Evolutionary conservation across 192 early-diverging fungal species (phyloP).

Genomic region (Podila verticillata): DNA sequence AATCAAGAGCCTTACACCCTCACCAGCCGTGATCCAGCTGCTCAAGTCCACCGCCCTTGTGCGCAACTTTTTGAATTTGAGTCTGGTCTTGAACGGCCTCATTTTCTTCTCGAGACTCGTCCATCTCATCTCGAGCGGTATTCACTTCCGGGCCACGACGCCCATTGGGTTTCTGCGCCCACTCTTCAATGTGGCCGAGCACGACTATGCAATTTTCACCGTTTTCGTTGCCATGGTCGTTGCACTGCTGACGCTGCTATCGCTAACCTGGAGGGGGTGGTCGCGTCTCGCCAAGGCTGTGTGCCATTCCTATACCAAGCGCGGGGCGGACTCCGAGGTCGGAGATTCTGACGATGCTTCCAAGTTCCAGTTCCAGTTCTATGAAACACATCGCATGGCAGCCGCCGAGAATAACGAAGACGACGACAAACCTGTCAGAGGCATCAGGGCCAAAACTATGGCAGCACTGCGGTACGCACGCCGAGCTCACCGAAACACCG

Average conservation of each 20-base stretch:
- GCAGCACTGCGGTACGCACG: no score
- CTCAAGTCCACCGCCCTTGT: background rate
- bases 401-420: no score
- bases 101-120: background rate
- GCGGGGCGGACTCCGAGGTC: no score
- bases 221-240: background rate
- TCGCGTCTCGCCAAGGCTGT: no score
- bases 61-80: background rate
- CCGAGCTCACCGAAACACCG: no score
- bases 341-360: no score
- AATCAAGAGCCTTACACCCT: background rate
- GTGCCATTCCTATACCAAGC: no score
- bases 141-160: background rate
- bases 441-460: no score
- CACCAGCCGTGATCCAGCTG: background rate
- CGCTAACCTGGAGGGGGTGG: no score
- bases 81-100: background rate
- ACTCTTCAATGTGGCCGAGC: background rate
- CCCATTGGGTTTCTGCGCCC: background rate
- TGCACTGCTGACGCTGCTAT: background rate
- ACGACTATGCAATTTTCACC: background rate
- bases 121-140: background rate
- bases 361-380: no score
- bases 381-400: no score
- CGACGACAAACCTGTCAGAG: no score